These are phyloP conservation scores for Pelargonium citronellum DNA, from an alignment of 441 rosid species.

Conservation along the genomic window DNA sequence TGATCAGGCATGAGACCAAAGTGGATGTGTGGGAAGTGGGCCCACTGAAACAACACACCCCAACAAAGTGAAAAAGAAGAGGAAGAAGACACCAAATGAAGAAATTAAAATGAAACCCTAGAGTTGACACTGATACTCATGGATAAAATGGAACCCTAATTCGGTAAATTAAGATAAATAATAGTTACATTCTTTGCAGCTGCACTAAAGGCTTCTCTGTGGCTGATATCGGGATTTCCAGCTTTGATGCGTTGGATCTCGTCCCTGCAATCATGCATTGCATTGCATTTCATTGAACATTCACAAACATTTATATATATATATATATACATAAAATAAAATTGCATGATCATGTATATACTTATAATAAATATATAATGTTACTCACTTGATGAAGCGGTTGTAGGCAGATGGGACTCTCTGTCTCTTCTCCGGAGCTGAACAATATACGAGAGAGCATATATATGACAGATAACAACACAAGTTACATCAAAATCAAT, in stretches of 20 bases:
- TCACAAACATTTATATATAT: too few species aligned
- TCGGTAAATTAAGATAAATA: constrained; percentile 28
- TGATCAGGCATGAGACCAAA: constrained; percentile 97
- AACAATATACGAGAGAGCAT: constrained; percentile 10
- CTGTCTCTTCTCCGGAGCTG: constrained; percentile 99
- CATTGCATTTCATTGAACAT: background rate
- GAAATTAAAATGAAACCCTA: constrained; percentile 21
- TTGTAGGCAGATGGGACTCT: constrained; percentile 99
- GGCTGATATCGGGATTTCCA: constrained; percentile 89
- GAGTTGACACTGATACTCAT: background rate
- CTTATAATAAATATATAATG: background rate
- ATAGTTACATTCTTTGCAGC: constrained; percentile 83
- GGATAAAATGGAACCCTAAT: constrained; percentile 26
- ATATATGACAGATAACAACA: constrained; percentile 29
- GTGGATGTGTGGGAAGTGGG: constrained; percentile 97
- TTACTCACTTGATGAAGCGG: constrained; percentile 93
- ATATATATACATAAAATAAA: too few species aligned
- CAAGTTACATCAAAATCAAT: constrained; percentile 38
- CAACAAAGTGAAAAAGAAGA: background rate
- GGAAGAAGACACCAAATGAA: background rate
- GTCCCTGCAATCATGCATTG: constrained; percentile 44
- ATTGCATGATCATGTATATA: constrained; percentile 7
- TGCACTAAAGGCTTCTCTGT: constrained; percentile 96
- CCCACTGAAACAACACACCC: constrained; percentile 55
- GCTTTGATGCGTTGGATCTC: constrained; percentile 99